These are phyloP conservation scores for Aspergillus quadrilineatus DNA, from an alignment of 2,329 filamentous ascomycete species.

Conservation along the genomic window DNA sequence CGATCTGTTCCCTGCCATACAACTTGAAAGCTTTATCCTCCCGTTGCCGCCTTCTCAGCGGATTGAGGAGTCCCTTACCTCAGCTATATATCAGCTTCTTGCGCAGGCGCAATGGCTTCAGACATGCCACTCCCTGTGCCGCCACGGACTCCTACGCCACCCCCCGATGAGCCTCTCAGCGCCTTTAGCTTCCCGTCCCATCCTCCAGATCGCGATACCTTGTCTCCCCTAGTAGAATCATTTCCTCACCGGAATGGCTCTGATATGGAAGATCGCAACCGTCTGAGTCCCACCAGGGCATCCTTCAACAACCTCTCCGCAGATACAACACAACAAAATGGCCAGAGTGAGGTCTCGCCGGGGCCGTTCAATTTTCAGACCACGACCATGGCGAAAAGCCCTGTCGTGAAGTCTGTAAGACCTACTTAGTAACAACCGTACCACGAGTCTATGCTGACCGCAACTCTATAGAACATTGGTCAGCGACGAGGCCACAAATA, in stretches of 20 bases:
- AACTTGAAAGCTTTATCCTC: not conserved
- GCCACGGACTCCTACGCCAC: slow-evolving; percentile 65
- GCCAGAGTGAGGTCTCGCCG: slow-evolving; percentile 34
- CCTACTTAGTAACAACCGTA: not conserved
- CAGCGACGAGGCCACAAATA: slow-evolving; percentile 95
- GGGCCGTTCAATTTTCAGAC: slow-evolving; percentile 93
- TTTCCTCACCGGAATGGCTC: slow-evolving; percentile 28
- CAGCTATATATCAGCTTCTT: slow-evolving; percentile 1
- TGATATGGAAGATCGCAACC: slow-evolving; percentile 24
- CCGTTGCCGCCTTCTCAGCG: not conserved
- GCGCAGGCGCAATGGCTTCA: slow-evolving; percentile 53
- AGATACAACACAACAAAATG: slow-evolving; percentile 30
- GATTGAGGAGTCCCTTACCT: not conserved
- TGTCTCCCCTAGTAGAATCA: slow-evolving; percentile 49
- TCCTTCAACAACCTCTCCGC: slow-evolving; percentile 35
- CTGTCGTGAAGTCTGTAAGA: slow-evolving; percentile 68
- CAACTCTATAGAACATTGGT: slow-evolving; percentile 69
- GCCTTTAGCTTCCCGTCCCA: slow-evolving; percentile 22
- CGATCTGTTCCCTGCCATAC: not conserved
- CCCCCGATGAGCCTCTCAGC: slow-evolving; percentile 50
- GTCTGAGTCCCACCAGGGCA: slow-evolving; percentile 35
- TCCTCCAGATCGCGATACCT: slow-evolving; percentile 45
- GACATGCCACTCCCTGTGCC: slow-evolving; percentile 59
- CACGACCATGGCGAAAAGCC: slow-evolving; percentile 69
- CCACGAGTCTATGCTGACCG: slow-evolving; percentile 13